Percentiles rank a stretch among this genome's conserved stretches.
Evolutionary conservation across 768 basidiomycete species (phyloP).

Genomic region (Phylloporus arenicola): DNA sequence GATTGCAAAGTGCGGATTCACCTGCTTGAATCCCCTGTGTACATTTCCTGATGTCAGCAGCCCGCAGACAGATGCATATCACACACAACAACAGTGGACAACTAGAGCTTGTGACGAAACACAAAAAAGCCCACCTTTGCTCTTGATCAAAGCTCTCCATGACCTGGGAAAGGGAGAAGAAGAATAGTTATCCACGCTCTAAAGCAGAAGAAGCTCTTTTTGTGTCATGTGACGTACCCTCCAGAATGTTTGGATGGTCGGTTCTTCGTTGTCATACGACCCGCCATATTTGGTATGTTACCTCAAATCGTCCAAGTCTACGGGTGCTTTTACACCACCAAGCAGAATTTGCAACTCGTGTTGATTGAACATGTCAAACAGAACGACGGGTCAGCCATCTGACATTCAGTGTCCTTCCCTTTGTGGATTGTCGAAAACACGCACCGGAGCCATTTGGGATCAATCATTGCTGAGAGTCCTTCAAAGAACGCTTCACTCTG

Average conservation of each 20-base stretch:
- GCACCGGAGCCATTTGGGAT: conserved; percentile 80
- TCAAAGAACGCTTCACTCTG: conserved; percentile 88
- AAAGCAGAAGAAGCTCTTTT: background rate
- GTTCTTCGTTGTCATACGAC: conserved; percentile 61
- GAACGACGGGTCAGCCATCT: conserved; percentile 8
- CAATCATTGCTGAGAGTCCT: conserved; percentile 88
- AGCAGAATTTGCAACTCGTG: conserved; percentile 90
- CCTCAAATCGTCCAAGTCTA: conserved; percentile 79
- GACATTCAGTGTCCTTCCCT: background rate
- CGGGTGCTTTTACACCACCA: conserved; percentile 80
- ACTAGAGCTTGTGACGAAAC: conserved; percentile 92
- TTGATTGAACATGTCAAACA: conserved; percentile 88
- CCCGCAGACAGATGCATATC: background rate
- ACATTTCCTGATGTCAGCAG: background rate
- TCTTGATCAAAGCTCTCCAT: conserved; percentile 75
- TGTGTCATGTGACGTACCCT: conserved; percentile 41
- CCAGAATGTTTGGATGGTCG: conserved; percentile 81
- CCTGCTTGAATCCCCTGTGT: conserved; percentile 73
- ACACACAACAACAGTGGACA: conserved; percentile 80
- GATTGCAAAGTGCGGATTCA: conserved; percentile 85
- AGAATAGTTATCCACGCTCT: background rate
- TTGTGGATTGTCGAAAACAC: conserved; percentile 11
- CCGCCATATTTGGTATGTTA: conserved; percentile 80
- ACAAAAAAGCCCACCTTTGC: conserved; percentile 68
- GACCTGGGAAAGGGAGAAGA: conserved; percentile 43